Evolutionary conservation across 2,329 filamentous ascomycete genomes (phyloP).

Genomic region (Fusarium poae): DNA sequence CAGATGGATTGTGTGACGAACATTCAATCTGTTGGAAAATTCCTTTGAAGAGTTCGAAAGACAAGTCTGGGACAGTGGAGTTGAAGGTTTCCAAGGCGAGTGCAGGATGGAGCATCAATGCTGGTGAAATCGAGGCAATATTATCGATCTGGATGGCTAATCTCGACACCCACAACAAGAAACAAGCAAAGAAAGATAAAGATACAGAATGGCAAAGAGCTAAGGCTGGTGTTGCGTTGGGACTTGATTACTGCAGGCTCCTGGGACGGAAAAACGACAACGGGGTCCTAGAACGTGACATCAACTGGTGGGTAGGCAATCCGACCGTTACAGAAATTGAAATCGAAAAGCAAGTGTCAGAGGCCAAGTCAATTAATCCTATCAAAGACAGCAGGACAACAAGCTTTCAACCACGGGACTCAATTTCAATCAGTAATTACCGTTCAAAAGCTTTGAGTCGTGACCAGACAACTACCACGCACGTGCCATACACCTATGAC

Average conservation of each 20-base stretch:
- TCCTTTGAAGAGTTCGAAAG: neutral
- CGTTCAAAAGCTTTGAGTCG: too few species aligned
- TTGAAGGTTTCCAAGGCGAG: neutral
- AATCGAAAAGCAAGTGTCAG: neutral
- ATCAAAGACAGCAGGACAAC: too few species aligned
- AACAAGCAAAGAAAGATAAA: accelerated
- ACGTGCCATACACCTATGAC: too few species aligned
- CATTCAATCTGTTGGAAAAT: neutral
- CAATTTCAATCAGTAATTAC: too few species aligned
- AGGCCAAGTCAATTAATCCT: too few species aligned
- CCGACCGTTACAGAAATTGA: neutral
- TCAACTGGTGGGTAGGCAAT: neutral
- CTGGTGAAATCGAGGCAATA: neutral
- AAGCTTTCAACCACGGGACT: too few species aligned
- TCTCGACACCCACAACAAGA: accelerated
- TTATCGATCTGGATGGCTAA: neutral
- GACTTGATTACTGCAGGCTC: neutral
- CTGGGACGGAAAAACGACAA: neutral
- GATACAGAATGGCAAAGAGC: neutral
- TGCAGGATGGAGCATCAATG: neutral
- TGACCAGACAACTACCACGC: too few species aligned
- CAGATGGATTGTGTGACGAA: accelerated
- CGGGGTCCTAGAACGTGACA: neutral
- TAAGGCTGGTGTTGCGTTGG: neutral
- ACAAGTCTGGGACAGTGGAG: neutral